Percentiles rank a stretch among this genome's conserved stretches.
Evolutionary conservation across 2,329 filamentous ascomycete genomes (phyloP).

Genomic region (Tolypocladium ophioglossoides): DNA sequence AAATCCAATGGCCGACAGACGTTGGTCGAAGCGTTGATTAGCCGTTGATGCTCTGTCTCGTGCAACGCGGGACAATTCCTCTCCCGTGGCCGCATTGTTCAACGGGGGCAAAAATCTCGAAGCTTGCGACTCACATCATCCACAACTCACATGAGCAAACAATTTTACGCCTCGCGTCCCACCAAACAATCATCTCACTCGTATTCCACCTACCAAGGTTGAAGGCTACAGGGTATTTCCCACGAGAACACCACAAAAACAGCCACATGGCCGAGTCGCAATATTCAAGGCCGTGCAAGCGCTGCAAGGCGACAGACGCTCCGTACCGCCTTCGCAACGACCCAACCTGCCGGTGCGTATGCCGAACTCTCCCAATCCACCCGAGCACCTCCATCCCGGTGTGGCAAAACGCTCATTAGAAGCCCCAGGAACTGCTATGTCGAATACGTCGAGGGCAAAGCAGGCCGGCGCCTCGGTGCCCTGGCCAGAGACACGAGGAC

Average conservation of each 20-base stretch:
- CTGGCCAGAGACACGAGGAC: slow-evolving; percentile 37
- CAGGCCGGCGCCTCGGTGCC: slow-evolving; percentile 57
- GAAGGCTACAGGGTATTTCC: neutral
- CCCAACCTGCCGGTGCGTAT: slow-evolving; percentile 20
- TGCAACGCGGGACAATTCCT: too few relatives aligned
- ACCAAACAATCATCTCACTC: neutral
- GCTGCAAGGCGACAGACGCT: slow-evolving; percentile 20
- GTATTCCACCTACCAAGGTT: neutral
- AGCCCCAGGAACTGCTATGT: slow-evolving; percentile 54
- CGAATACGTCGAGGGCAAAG: slow-evolving; percentile 67
- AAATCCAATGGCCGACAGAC: neutral
- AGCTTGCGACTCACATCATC: neutral
- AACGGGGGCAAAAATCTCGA: neutral
- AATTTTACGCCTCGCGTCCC: neutral
- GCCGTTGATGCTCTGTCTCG: too few relatives aligned
- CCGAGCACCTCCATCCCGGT: neutral
- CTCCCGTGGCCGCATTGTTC: neutral
- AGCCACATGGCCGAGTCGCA: neutral
- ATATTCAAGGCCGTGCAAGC: slow-evolving; percentile 14
- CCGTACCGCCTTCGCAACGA: slow-evolving; percentile 18
- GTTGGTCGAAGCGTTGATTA: neutral
- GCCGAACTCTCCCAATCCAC: neutral
- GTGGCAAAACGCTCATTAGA: neutral
- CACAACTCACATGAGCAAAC: neutral
- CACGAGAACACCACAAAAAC: neutral